These are phyloP conservation scores for Gossypium mustelinum DNA, from an alignment of 345 rosid genomes.

Conservation along the genomic window DNA sequence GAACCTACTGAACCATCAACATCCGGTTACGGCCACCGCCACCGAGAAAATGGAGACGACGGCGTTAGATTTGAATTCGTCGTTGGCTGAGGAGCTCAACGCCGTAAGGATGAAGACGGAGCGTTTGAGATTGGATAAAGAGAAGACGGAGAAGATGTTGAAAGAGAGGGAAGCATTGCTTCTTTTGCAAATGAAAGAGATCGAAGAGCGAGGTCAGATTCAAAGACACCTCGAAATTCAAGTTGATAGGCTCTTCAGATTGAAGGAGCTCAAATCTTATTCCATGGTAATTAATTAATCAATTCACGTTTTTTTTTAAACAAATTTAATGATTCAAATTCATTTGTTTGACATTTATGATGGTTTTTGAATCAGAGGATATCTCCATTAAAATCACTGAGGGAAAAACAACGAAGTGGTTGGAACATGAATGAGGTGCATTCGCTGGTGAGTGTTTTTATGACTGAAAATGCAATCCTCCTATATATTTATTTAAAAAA, in stretches of 20 bases:
- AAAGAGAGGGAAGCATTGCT: conserved; percentile 38
- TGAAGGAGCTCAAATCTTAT: conserved; percentile 66
- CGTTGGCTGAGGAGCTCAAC: conserved; percentile 78
- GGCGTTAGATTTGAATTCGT: conserved; percentile 43
- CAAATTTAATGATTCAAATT: not conserved
- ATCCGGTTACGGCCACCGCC: not conserved
- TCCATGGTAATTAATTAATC: conserved; percentile 38
- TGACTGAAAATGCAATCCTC: not conserved
- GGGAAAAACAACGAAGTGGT: conserved; percentile 51
- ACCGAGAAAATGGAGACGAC: not conserved
- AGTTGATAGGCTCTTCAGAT: conserved; percentile 75
- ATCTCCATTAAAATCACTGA: conserved; percentile 60
- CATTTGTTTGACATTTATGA: not conserved
- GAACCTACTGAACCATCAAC: conserved; percentile 21
- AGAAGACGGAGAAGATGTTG: conserved; percentile 58
- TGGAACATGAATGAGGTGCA: conserved; percentile 8
- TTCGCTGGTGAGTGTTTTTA: conserved; percentile 11
- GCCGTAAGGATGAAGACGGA: conserved; percentile 75
- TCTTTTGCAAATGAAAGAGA: conserved; percentile 44
- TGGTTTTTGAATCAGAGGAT: conserved; percentile 36
- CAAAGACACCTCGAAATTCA: conserved; percentile 72
- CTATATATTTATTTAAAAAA: no score
- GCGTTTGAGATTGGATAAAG: conserved; percentile 54
- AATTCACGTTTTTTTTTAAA: not conserved
- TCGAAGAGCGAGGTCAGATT: conserved; percentile 46